These are phyloP conservation scores for Microstroma glucosiphilum DNA, from an alignment of 1,284 basidiomycete species.

Conservation along the genomic window DNA sequence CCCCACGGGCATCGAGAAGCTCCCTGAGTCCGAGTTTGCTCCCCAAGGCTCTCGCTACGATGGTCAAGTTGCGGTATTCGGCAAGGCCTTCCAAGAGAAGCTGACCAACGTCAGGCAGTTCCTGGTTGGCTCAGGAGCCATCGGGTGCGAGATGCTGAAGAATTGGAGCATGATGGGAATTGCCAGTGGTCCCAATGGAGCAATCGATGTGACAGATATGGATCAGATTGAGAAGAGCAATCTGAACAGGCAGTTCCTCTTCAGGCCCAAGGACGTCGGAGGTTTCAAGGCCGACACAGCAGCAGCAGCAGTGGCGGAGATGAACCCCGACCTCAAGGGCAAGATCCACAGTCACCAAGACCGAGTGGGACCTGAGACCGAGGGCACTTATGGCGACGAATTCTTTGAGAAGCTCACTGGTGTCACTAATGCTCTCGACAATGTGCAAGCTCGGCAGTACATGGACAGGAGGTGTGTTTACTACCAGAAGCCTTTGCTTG, in stretches of 20 bases:
- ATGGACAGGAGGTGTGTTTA: conserved; percentile 99
- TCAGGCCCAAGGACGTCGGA: conserved; percentile 92
- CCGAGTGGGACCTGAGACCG: conserved; percentile 80
- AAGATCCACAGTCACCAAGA: conserved; percentile 88
- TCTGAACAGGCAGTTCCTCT: conserved; percentile 95
- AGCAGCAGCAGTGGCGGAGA: conserved; percentile 81
- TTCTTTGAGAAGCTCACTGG: conserved; percentile 86
- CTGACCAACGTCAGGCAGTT: conserved; percentile 87
- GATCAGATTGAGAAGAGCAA: conserved; percentile 99
- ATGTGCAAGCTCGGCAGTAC: conserved; percentile 89
- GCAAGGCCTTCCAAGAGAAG: conserved; percentile 85
- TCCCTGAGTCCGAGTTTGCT: conserved; percentile 76
- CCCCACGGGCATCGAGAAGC: conserved; percentile 49
- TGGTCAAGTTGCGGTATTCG: conserved; percentile 91
- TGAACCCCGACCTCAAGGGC: conserved; percentile 87
- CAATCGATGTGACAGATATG: conserved; percentile 90
- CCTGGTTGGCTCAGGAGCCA: conserved; percentile 94
- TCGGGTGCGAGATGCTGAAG: conserved; percentile 99
- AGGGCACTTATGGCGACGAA: conserved; percentile 84
- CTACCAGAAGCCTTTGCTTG: conserved; percentile 90
- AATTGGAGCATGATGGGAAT: conserved; percentile 99
- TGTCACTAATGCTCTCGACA: conserved; percentile 99
- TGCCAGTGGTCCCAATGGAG: conserved; percentile 70
- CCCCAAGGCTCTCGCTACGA: conserved; percentile 83
- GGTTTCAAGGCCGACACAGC: conserved; percentile 97